Base-by-base conservation (phyloP, 176 grass and related monocot genomes). In the Guadua angustifolia region DNA sequence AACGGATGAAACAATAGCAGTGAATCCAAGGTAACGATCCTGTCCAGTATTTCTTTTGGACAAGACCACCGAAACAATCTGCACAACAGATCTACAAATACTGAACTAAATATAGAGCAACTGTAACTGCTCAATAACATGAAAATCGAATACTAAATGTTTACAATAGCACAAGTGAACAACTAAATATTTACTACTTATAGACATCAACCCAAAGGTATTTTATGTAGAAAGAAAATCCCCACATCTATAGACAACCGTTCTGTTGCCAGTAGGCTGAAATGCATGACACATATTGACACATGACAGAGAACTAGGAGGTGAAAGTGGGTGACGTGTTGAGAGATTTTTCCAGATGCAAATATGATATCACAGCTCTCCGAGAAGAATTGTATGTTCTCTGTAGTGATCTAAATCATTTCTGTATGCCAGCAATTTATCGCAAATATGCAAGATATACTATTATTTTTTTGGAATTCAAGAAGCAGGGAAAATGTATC, bases 1-100 rank as follows among this genome's bases (percentile, higher is more conserved):
- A 84, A 84, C 91, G 88, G 46, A 99, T 95, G 89, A 94, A 95
- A 81, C 91, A 95, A 57, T 99, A 99, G 77, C 91, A 95, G 58
- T 99, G 93, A 51, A 99, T 92, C 93, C 91, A 94, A 72, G 91
- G 96, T 59, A 94, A 82, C 84, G 83, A 65, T 18, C 96, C 91
- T 66, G 70, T 92, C 96, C 96, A 99, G 68, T 76, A 80, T 86
- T 85, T 91, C 86, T 90, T 95, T 63, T 87, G 77, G 74, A 99
- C 0, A 79, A 99, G 96, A 33, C 86, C 88, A 59, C 79, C 71
- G 43, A 95, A 95, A 87, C 92, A 82, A 76, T 88, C 84, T 85
- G 75, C 55, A 82, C 19, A 89, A 73, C 16, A 57, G 12, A 36
- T 85, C 71, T 39, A 68, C 9, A 72, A 9, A 88, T 64, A 35